Conservation (phyloP, 805 yeast genomes). For the Metschnikowia anglica region DNA sequence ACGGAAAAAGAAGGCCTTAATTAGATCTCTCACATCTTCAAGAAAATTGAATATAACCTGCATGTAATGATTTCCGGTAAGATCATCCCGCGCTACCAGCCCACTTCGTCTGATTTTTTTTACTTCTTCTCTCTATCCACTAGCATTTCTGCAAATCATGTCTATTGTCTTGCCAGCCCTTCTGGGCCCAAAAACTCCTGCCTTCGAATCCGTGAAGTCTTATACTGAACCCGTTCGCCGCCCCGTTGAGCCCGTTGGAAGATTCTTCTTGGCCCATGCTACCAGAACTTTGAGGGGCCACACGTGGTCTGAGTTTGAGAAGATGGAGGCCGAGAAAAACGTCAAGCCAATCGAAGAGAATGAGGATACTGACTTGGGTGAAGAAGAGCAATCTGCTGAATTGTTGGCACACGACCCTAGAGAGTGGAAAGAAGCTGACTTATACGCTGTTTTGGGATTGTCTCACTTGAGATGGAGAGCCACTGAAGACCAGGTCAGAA, state of each 20-base stretch:
- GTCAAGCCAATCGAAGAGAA: constrained; percentile 68
- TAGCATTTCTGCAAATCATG: constrained; percentile 22
- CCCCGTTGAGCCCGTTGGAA: constrained; percentile 95
- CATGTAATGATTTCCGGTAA: not conserved
- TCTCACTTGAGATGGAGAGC: constrained; percentile 89
- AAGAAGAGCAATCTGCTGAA: constrained; percentile 68
- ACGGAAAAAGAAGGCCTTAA: no score
- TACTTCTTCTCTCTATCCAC: not conserved
- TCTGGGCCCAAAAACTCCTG: constrained; percentile 43
- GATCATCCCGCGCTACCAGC: not conserved
- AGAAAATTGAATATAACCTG: no score
- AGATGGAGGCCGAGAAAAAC: constrained; percentile 86
- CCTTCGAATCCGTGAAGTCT: constrained; percentile 49
- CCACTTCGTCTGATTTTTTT: not conserved
- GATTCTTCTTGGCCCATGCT: constrained; percentile 93
- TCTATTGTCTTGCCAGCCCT: constrained; percentile 52
- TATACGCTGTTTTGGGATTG: constrained; percentile 93
- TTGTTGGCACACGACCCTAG: constrained; percentile 89
- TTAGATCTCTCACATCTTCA: no score
- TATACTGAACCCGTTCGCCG: constrained; percentile 67
- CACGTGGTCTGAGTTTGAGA: constrained; percentile 97
- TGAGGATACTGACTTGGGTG: constrained; percentile 63
- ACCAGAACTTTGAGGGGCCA: constrained; percentile 94
- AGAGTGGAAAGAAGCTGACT: constrained; percentile 96
- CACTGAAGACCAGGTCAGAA: constrained; percentile 87